Base-by-base conservation (phyloP, 768 basidiomycete genomes). In the Glaciozyma martinii region DNA sequence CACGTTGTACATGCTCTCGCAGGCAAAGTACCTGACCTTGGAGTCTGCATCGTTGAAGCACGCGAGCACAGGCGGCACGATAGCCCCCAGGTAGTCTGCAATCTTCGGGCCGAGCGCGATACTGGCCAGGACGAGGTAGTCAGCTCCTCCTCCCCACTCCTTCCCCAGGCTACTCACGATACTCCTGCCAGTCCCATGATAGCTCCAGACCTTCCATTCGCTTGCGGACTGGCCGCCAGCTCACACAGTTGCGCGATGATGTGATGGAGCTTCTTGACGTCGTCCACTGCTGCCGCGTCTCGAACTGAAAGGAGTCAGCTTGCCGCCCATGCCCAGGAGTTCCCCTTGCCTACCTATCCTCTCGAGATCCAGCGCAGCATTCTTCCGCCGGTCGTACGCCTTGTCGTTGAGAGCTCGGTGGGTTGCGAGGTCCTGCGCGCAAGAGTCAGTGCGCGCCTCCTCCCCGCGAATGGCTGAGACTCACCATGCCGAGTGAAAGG, bases 1-100 rank as follows among this genome's bases (percentile, higher is more conserved):
- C 68, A 99, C 93, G 78, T 99, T 99, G 79, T 99, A 99, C 68
- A 99, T 79, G 74, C 92, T 94, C 76, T 99, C 95, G 30, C 91
- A 93, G 8, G 94, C 94, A 79, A 95, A 97, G 78, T 98, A 99
- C 52, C 91, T 84, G 66, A 98, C 90, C 74, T 91, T 82, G 78
- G 89, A 91, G 80, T 98, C 94, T 3, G 87, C 82, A 76, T 99
- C 95, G 66, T 86, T 84, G 77, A 99, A 95, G 77, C 94, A 95
- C 60, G 83, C 83, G 32, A 98, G 82, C 40, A 99, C 82, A 3
- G 90, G 87, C 50, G 87, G 85, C 43, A 95, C 83, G 74, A 99
- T 95, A 72, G 86, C 87, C 64, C 89, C 89, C 84, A 98, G 89
- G 79, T 93, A 92, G 10, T 90, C 88, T 12, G 93, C 86, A 53